Evolutionary conservation across 495 filamentous ascomycete genomes (phyloP).

Genomic region (Acidomyces sp.): DNA sequence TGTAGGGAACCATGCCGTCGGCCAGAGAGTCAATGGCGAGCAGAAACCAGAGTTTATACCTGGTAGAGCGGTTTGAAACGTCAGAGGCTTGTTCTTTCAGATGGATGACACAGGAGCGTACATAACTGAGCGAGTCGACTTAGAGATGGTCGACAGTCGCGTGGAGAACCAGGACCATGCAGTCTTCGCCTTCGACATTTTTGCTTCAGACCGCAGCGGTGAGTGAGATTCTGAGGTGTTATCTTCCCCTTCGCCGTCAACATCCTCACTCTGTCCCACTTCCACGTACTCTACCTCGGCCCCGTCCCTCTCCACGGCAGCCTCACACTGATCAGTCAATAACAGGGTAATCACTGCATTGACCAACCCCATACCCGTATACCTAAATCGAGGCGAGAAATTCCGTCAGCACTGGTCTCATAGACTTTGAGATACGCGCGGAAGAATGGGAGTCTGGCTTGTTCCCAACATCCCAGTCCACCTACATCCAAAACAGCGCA

Average conservation of each 20-base stretch:
- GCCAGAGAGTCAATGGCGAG: slow-evolving; percentile 69
- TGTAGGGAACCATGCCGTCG: slow-evolving; percentile 57
- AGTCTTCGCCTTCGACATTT: neutral
- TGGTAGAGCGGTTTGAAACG: no score
- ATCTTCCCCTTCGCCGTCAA: neutral
- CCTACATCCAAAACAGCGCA: slow-evolving; percentile 55
- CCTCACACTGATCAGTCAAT: slow-evolving; percentile 50
- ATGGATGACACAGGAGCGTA: no score
- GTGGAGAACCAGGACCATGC: slow-evolving; percentile 1
- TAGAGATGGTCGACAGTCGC: slow-evolving; percentile 14
- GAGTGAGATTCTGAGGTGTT: no score
- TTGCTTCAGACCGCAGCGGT: no score
- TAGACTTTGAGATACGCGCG: no score
- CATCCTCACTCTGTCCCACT: slow-evolving; percentile 14
- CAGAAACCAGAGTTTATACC: slow-evolving; percentile 49
- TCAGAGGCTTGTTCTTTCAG: no score
- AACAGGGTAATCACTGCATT: slow-evolving; percentile 49
- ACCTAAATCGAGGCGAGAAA: no score
- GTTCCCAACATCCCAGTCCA: no score
- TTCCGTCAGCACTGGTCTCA: no score
- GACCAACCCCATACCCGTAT: slow-evolving; percentile 51
- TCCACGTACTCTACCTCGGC: slow-evolving; percentile 4
- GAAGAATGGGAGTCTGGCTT: no score
- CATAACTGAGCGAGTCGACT: slow-evolving; percentile 12
- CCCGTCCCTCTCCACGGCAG: no score